These are phyloP conservation scores for Fagus sylvatica DNA, from an alignment of 306 rosid species.

Conservation along the genomic window DNA sequence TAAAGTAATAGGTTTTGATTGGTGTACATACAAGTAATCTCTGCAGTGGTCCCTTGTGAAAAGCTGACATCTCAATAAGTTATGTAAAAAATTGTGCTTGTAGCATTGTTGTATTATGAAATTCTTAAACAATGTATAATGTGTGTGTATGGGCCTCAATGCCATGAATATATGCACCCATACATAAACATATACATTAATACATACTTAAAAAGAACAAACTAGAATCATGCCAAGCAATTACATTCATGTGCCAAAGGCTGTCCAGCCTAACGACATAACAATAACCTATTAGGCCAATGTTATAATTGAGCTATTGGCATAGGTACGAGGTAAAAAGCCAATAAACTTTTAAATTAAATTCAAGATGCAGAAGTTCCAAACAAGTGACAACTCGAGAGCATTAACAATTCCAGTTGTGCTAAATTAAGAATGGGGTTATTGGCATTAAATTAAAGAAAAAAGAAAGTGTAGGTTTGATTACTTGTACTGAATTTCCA, in stretches of 20 bases:
- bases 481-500: background rate
- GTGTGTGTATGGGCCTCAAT: background rate
- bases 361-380: background rate
- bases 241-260: background rate
- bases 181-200: too few species aligned
- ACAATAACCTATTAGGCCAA: background rate
- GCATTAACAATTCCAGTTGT: background rate
- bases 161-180: too few species aligned
- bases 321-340: background rate
- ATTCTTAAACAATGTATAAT: background rate
- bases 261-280: too few species aligned
- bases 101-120: too few species aligned
- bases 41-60: too few species aligned
- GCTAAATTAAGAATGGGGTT: background rate
- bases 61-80: too few species aligned
- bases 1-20: too few species aligned
- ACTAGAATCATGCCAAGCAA: background rate
- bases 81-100: too few species aligned
- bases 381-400: background rate
- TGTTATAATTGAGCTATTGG: background rate
- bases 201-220: background rate
- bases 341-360: background rate
- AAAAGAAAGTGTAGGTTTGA: background rate
- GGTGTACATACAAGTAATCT: too few species aligned
- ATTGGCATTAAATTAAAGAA: constrained; percentile 7